A percentile compares a stretch with the other conserved stretches of the same genome.
Evolutionary conservation across 768 basidiomycete genomes (phyloP).

Genomic region (Boletus rubroflammeus): DNA sequence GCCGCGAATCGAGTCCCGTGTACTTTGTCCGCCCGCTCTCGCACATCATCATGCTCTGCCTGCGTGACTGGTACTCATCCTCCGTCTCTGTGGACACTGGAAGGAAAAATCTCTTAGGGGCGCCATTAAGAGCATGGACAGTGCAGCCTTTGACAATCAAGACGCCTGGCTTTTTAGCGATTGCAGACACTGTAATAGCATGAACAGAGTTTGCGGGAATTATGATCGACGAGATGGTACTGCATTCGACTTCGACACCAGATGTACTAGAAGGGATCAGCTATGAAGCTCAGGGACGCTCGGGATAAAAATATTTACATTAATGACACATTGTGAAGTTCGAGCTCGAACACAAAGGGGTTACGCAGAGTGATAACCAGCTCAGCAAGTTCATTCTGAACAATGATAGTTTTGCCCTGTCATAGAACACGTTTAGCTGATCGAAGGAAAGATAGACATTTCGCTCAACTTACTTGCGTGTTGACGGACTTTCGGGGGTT

Average conservation of each 20-base stretch:
- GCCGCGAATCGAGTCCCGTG: constrained; percentile 66
- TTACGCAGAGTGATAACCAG: constrained; percentile 84
- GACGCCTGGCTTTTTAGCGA: constrained; percentile 58
- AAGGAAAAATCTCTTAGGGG: constrained; percentile 66
- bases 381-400: constrained; percentile 81
- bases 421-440: background rate
- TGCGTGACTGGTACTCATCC: constrained; percentile 54
- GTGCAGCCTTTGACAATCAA: constrained; percentile 76
- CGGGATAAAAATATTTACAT: constrained; percentile 48
- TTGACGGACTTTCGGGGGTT: constrained; percentile 71
- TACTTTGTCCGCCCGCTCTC: constrained; percentile 73
- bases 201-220: constrained; percentile 77
- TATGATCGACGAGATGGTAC: constrained; percentile 51
- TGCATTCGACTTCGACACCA: constrained; percentile 71
- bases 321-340: constrained; percentile 74
- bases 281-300: background rate
- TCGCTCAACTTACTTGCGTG: constrained; percentile 47
- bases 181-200: constrained; percentile 66
- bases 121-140: constrained; percentile 73
- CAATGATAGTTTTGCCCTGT: constrained; percentile 61
- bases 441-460: background rate
- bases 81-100: constrained; percentile 73
- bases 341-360: constrained; percentile 89
- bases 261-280: constrained; percentile 57
- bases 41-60: constrained; percentile 56